Percentiles rank a stretch among this genome's conserved stretches.
phyloP scores from a whole-genome alignment of 2,329 filamentous ascomycete species.

The Colletotrichum magnum region DNA sequence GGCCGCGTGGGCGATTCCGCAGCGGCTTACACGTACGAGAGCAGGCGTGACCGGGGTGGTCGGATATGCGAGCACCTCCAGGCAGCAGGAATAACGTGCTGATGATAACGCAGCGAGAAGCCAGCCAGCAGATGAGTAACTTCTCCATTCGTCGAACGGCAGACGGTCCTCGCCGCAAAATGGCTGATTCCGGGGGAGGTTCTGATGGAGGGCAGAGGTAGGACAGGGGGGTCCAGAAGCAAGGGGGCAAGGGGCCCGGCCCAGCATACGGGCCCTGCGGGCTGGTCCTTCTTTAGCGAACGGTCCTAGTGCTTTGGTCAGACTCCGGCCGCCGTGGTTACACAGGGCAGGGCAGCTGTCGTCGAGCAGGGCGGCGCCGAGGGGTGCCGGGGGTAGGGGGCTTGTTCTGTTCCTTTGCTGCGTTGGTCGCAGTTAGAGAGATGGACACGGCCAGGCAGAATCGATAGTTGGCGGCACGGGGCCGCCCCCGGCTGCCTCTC shows the following conservation, averaged over 20 bases:
- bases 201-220: constrained; percentile 39
- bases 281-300: constrained; percentile 36
- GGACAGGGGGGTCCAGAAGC: constrained; percentile 32
- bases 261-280: constrained; percentile 4
- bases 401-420: neutral
- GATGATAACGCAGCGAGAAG: neutral
- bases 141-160: neutral
- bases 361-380: too few species aligned
- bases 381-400: constrained; percentile 3
- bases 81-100: neutral
- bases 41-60: neutral
- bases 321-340: constrained; percentile 18
- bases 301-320: constrained; percentile 35
- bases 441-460: neutral
- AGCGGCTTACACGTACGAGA: constrained; percentile 5
- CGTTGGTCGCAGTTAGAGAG: constrained; percentile 1
- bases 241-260: constrained; percentile 14
- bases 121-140: neutral
- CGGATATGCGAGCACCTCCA: neutral
- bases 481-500: neutral
- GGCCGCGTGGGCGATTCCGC: constrained; percentile 9
- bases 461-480: constrained; percentile 2
- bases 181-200: constrained; percentile 9
- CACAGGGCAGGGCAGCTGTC: constrained; percentile 13
- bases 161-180: constrained; percentile 1